Evolutionary conservation across 106 monocot species (phyloP).

Genomic region (Xerophyta viscosa): DNA sequence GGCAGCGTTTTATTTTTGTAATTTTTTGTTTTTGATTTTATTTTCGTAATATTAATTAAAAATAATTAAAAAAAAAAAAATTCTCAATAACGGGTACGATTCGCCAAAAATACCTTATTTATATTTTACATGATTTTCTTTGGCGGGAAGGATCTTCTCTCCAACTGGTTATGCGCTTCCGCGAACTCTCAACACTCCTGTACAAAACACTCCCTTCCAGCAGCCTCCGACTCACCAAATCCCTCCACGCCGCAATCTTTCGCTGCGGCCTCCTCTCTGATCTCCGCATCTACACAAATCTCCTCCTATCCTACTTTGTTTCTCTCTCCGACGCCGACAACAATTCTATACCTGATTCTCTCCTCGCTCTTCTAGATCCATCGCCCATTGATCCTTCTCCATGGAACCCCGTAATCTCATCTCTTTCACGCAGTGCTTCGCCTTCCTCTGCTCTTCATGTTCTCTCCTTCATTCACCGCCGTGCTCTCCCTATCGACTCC

Average conservation of each 20-base stretch:
- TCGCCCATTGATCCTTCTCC: background rate
- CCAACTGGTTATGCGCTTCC: too few relatives aligned
- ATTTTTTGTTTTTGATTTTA: too few relatives aligned
- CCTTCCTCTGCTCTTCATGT: slow-evolving; percentile 21
- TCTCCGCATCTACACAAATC: slow-evolving; percentile 10
- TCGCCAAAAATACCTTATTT: too few relatives aligned
- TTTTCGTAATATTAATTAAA: too few relatives aligned
- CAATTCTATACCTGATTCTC: background rate
- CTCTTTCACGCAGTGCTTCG: slow-evolving; percentile 17
- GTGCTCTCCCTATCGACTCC: slow-evolving; percentile 24
- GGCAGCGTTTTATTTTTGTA: too few relatives aligned
- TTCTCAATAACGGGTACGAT: too few relatives aligned
- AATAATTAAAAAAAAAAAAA: too few relatives aligned
- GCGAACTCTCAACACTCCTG: slow-evolving; percentile 12
- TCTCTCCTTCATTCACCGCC: slow-evolving; percentile 28
- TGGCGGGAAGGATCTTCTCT: too few relatives aligned
- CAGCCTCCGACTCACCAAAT: slow-evolving; percentile 5
- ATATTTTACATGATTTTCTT: too few relatives aligned
- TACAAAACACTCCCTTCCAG: slow-evolving; percentile 7
- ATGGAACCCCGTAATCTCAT: slow-evolving; percentile 20
- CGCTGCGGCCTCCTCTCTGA: slow-evolving; percentile 6
- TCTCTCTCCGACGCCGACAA: background rate
- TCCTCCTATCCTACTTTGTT: slow-evolving; percentile 21
- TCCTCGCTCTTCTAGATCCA: background rate
- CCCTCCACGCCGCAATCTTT: slow-evolving; percentile 29